Conservation (phyloP, 2,329 filamentous ascomycete genomes). For the Sclerotinia minor region DNA sequence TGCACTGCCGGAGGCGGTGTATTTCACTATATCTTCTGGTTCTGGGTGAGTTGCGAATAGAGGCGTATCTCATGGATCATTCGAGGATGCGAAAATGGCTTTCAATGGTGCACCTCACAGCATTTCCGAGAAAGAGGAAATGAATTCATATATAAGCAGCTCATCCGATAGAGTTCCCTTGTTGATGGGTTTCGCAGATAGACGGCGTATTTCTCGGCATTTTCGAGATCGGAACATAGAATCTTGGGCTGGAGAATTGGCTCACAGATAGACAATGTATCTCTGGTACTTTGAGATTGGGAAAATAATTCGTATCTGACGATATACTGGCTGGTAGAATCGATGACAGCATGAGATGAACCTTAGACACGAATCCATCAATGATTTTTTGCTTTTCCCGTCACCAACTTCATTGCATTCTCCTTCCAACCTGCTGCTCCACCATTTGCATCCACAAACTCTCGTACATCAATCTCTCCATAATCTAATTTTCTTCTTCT, state of each 20-base stretch:
- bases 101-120: neutral
- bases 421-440: constrained; percentile 58
- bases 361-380: neutral
- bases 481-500: constrained; percentile 45
- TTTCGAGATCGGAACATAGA: neutral
- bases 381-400: constrained; percentile 41
- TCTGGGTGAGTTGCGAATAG: neutral
- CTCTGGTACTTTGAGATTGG: neutral
- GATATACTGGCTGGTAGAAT: neutral
- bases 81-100: neutral
- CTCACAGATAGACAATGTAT: neutral
- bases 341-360: neutral
- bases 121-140: neutral
- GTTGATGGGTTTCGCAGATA: neutral
- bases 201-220: neutral
- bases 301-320: too few species aligned
- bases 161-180: neutral
- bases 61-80: too few species aligned
- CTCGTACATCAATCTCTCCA: constrained; percentile 45
- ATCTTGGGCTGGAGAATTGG: neutral
- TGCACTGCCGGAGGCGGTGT: too few species aligned
- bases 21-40: too few species aligned
- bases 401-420: constrained; percentile 63
- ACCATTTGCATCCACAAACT: constrained; percentile 53
- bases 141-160: neutral